Base-by-base conservation (phyloP, 2,329 filamentous ascomycete species). In the Alternaria tenuissima region DNA sequence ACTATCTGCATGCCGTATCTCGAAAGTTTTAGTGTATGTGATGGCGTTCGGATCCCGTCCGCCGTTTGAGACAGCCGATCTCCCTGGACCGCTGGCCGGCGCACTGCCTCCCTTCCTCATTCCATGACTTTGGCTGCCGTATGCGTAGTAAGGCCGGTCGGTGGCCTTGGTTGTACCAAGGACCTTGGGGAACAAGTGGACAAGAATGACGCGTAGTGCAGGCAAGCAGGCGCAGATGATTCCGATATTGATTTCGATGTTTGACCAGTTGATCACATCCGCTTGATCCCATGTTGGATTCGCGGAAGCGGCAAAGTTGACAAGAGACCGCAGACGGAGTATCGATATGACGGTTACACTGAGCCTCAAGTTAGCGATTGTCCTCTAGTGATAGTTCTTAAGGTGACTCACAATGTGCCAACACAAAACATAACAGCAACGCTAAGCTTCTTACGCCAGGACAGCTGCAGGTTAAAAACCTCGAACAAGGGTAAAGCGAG, bases 151-250 rank as follows among this genome's bases (percentile, higher is more conserved):
- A 7, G 53, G 63, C 34, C 62, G 58, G 9, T 62, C 63, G 3
- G 59, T 55, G 20, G 60, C 57, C 12, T 61, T 64, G 1, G 75
- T 78, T 14, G 76, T 74, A 8, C 77, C 79, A 53, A 81, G 73
- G 1, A 77, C 38, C n/a, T 62, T 66, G 26, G 80, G 79, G 44
- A 76, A 78, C 11, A 77, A 34, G 16, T 72, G 75, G n/a, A 78
- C 73, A 28, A 81, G 69, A 3, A 81, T 69, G 2, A 78, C 71
- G 34, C 79, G 76, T 16, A 81, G 62, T n/a, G 76, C 70, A 1
- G 81, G 81, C 66, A 83, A 77, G 68, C 81, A 81, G 7, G 78
- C 78, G 63, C 81, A 82, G n/a, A 82, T 78, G 53, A 82, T 79
- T 26, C 79, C 80, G 2, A 81, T 75, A 59, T 81, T 75, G 57